Percentiles rank a stretch among this genome's conserved stretches.
These are phyloP conservation scores for Penicillium sp. DNA, from an alignment of 2,329 filamentous ascomycete genomes.

Conservation along the genomic window DNA sequence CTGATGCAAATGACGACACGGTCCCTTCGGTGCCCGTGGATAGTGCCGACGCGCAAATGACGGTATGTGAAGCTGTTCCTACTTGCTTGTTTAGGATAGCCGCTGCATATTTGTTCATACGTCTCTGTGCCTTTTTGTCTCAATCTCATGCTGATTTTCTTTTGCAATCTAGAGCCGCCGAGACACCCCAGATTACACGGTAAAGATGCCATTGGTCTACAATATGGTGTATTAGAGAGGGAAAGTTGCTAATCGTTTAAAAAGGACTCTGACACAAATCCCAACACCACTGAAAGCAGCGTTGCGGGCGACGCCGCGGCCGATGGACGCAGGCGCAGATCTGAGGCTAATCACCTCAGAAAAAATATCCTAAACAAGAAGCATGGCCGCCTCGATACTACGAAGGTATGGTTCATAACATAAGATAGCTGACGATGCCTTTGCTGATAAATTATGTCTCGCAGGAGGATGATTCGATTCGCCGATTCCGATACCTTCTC, in stretches of 20 bases:
- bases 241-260: conserved; percentile 1
- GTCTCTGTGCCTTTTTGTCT: neutral
- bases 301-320: conserved; percentile 68
- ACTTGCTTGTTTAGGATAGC: neutral
- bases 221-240: neutral
- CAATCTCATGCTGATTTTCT: conserved; percentile 11
- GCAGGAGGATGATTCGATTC: conserved; percentile 90
- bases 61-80: conserved; percentile 32
- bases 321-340: conserved; percentile 81
- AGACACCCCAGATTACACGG: conserved; percentile 63
- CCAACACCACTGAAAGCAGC: conserved; percentile 74
- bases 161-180: conserved; percentile 45
- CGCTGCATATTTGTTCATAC: neutral
- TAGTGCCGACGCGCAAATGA: conserved; percentile 35
- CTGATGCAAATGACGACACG: conserved; percentile 40
- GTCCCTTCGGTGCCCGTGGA: conserved; percentile 38
- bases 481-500: conserved; percentile 89
- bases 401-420: conserved; percentile 63
- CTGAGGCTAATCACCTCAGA: conserved; percentile 83
- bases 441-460: conserved; percentile 13
- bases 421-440: neutral
- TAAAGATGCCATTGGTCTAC: conserved; percentile 29
- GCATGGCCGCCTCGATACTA: conserved; percentile 85
- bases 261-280: conserved; percentile 64
- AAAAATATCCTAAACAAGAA: conserved; percentile 94